These are phyloP conservation scores for Fusarium guadeloupense DNA, from an alignment of 2,329 filamentous ascomycete genomes.

Conservation along the genomic window DNA sequence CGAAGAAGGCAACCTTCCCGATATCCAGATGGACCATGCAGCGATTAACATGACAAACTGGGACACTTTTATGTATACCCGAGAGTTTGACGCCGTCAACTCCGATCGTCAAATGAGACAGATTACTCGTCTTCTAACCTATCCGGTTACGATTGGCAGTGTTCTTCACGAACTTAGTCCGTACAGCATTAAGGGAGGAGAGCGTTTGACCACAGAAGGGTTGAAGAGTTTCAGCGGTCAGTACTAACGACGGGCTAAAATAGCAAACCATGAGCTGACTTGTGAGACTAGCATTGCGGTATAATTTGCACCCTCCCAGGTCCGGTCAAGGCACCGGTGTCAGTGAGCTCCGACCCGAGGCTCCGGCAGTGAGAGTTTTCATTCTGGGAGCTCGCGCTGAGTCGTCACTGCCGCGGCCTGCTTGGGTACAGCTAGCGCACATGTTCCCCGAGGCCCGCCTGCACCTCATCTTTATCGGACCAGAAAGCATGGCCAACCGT, in stretches of 20 bases:
- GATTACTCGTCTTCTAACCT: constrained; percentile 91
- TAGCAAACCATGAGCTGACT: neutral
- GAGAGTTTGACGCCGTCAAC: constrained; percentile 91
- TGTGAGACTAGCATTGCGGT: constrained; percentile 75
- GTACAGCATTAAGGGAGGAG: constrained; percentile 79
- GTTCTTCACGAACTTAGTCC: constrained; percentile 94
- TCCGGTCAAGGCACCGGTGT: constrained; percentile 78
- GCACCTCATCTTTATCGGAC: constrained; percentile 93
- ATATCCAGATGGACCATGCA: constrained; percentile 88
- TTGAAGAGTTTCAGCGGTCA: constrained; percentile 92
- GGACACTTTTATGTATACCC: constrained; percentile 95
- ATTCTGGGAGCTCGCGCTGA: constrained; percentile 96
- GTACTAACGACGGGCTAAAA: constrained; percentile 44
- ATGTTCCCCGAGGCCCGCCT: constrained; percentile 93
- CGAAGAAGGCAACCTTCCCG: constrained; percentile 91
- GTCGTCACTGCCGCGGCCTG: constrained; percentile 90
- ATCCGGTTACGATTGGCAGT: constrained; percentile 90
- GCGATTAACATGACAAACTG: constrained; percentile 98
- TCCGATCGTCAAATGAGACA: constrained; percentile 91
- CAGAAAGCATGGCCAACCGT: constrained; percentile 94
- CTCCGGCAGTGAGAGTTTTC: constrained; percentile 91
- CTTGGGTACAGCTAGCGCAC: constrained; percentile 93
- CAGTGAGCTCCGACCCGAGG: constrained; percentile 81
- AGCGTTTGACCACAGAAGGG: constrained; percentile 84
- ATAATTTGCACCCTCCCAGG: constrained; percentile 89